These are phyloP conservation scores for Mycocentrospora acerina DNA, from an alignment of 2,329 filamentous ascomycete species.

Conservation along the genomic window DNA sequence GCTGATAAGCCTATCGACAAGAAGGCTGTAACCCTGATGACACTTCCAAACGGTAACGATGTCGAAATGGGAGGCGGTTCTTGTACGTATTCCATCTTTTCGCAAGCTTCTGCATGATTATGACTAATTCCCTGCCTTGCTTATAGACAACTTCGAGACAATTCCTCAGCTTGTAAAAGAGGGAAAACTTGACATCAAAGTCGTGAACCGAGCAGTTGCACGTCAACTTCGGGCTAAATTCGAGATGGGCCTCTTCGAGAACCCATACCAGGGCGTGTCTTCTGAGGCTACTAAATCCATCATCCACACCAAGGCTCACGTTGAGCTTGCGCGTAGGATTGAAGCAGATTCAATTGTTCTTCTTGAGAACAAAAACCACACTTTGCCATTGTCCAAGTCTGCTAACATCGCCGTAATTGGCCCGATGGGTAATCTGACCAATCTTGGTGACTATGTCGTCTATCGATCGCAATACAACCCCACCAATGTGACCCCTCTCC, in stretches of 20 bases:
- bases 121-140: too few relatives aligned
- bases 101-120: too few relatives aligned
- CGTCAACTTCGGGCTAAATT: constrained; percentile 69
- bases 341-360: constrained; percentile 72
- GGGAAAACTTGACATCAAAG: constrained; percentile 59
- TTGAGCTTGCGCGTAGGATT: constrained; percentile 63
- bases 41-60: constrained; percentile 69
- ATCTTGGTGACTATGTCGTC: constrained; percentile 75
- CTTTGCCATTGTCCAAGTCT: constrained; percentile 66
- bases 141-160: constrained; percentile 57
- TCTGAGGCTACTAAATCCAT: constrained; percentile 57
- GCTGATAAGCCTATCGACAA: constrained; percentile 59
- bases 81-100: constrained; percentile 42
- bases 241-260: constrained; percentile 69
- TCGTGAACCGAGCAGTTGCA: constrained; percentile 67
- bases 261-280: constrained; percentile 63
- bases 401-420: constrained; percentile 74
- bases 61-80: constrained; percentile 77
- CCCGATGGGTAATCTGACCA: constrained; percentile 61
- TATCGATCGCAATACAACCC: constrained; percentile 59
- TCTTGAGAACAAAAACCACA: constrained; percentile 67
- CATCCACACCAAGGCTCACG: constrained; percentile 62
- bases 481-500: constrained; percentile 67
- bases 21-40: constrained; percentile 63
- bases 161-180: constrained; percentile 66